These are phyloP conservation scores for Leccinum pellstonianum DNA, from an alignment of 768 basidiomycete genomes.

Conservation along the genomic window DNA sequence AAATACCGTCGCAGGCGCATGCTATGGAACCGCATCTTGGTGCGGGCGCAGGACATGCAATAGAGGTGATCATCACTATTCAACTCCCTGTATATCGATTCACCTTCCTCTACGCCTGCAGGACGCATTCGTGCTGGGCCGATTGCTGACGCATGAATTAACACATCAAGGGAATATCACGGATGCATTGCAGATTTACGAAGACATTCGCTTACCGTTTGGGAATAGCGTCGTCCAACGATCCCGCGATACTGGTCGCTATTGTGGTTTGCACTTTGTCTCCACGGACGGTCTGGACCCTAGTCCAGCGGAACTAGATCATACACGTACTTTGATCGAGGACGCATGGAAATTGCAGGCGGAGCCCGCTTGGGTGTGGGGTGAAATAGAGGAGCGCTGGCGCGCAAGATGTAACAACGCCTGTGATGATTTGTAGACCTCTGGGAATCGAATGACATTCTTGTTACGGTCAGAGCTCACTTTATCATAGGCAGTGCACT, in stretches of 20 bases:
- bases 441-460: too few relatives aligned
- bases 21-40: slow-evolving; percentile 48
- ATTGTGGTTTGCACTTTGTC: slow-evolving; percentile 21
- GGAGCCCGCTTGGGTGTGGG: slow-evolving; percentile 8
- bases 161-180: slow-evolving; percentile 25
- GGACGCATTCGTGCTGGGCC: slow-evolving; percentile 34
- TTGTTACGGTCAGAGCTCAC: too few relatives aligned
- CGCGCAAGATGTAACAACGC: neutral
- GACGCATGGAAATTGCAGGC: slow-evolving; percentile 22
- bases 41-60: slow-evolving; percentile 49
- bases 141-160: slow-evolving; percentile 24
- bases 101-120: neutral
- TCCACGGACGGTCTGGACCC: slow-evolving; percentile 1
- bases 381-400: slow-evolving; percentile 15
- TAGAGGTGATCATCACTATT: slow-evolving; percentile 38
- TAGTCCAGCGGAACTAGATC: slow-evolving; percentile 10
- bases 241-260: slow-evolving; percentile 21
- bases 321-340: slow-evolving; percentile 11
- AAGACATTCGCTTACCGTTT: slow-evolving; percentile 33
- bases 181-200: slow-evolving; percentile 32
- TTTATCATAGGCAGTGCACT: too few relatives aligned
- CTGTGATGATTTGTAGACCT: too few relatives aligned
- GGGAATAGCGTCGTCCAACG: slow-evolving; percentile 21
- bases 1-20: slow-evolving; percentile 37
- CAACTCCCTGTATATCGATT: neutral